These are phyloP conservation scores for Quercus lobata DNA, from an alignment of 331 rosid species.

Conservation along the genomic window DNA sequence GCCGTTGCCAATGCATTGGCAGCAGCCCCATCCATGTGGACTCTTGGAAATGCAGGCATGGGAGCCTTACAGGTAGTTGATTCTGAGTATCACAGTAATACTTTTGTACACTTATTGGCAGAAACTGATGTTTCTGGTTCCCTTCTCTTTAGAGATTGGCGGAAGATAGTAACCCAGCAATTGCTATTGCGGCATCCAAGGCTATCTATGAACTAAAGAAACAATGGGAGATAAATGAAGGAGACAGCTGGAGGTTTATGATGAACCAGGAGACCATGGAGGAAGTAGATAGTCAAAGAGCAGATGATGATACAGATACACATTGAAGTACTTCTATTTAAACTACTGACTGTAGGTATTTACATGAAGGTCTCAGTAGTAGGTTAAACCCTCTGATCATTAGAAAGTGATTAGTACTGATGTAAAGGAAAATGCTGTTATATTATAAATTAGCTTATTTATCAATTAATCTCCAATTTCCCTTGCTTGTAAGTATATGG, in stretches of 20 bases:
- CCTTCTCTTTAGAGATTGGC: constrained; percentile 71
- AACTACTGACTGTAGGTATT: constrained; percentile 31
- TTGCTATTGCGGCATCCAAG: constrained; percentile 80
- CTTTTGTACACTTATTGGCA: not conserved
- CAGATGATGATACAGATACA: constrained; percentile 32
- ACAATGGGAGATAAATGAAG: constrained; percentile 95
- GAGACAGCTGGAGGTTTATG: constrained; percentile 89
- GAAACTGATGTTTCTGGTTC: constrained; percentile 14
- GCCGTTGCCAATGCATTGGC: constrained; percentile 93
- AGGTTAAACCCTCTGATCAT: constrained; percentile 43
- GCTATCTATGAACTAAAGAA: constrained; percentile 89
- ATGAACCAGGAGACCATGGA: constrained; percentile 48
- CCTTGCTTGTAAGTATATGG: not conserved
- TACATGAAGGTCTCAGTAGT: constrained; percentile 33
- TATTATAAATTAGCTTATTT: not conserved
- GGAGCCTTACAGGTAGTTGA: constrained; percentile 86
- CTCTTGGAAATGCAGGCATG: constrained; percentile 96
- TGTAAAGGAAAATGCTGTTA: constrained; percentile 20
- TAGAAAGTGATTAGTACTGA: constrained; percentile 17
- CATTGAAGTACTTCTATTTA: constrained; percentile 20
- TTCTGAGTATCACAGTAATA: not conserved
- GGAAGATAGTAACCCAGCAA: constrained; percentile 74
- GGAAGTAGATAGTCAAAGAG: constrained; percentile 35
- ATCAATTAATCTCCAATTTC: not conserved
- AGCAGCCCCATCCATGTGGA: constrained; percentile 96